Percentiles rank a stretch among this genome's conserved stretches.
These are phyloP conservation scores for Boletus reticulatus DNA, from an alignment of 768 basidiomycete species.

Conservation along the genomic window DNA sequence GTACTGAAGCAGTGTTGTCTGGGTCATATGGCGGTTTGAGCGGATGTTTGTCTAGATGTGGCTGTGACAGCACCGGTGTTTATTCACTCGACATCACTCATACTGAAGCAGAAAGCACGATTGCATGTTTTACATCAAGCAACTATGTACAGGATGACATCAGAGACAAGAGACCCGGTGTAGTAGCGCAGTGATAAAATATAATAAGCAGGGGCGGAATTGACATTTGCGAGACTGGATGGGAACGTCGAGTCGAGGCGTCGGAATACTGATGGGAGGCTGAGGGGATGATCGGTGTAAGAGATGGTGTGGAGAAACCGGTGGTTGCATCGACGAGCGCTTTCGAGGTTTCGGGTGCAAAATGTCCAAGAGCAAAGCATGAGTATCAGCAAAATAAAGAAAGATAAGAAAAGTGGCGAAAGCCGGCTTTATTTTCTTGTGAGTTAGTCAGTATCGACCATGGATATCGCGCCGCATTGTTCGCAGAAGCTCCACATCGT, in stretches of 20 bases:
- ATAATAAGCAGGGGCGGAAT: slow-evolving; percentile 17
- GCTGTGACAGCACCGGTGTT: slow-evolving; percentile 11
- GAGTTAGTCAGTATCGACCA: slow-evolving; percentile 70
- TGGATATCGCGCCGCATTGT: slow-evolving; percentile 85
- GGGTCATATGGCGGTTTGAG: slow-evolving; percentile 46
- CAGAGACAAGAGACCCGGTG: slow-evolving; percentile 14
- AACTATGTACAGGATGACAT: slow-evolving; percentile 31
- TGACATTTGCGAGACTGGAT: slow-evolving; percentile 16
- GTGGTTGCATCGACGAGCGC: slow-evolving; percentile 24
- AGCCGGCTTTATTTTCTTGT: background rate
- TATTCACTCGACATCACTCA: background rate
- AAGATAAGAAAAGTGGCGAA: slow-evolving; percentile 24
- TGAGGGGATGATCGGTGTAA: slow-evolving; percentile 8
- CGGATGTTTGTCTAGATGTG: slow-evolving; percentile 18
- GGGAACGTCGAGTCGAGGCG: slow-evolving; percentile 23
- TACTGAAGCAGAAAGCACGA: slow-evolving; percentile 2
- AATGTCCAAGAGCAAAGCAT: slow-evolving; percentile 23
- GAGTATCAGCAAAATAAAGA: slow-evolving; percentile 34
- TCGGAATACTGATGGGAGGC: slow-evolving; percentile 14
- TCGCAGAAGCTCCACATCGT: slow-evolving; percentile 90
- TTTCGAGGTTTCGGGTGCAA: slow-evolving; percentile 24
- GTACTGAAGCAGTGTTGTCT: slow-evolving; percentile 73
- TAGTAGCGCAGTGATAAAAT: slow-evolving; percentile 21
- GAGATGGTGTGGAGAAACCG: slow-evolving; percentile 7
- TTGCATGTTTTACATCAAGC: slow-evolving; percentile 29